A percentile compares a stretch with the other conserved stretches of the same genome.
Conservation (phyloP, 495 filamentous ascomycete genomes). For the Neurospora sp. region DNA sequence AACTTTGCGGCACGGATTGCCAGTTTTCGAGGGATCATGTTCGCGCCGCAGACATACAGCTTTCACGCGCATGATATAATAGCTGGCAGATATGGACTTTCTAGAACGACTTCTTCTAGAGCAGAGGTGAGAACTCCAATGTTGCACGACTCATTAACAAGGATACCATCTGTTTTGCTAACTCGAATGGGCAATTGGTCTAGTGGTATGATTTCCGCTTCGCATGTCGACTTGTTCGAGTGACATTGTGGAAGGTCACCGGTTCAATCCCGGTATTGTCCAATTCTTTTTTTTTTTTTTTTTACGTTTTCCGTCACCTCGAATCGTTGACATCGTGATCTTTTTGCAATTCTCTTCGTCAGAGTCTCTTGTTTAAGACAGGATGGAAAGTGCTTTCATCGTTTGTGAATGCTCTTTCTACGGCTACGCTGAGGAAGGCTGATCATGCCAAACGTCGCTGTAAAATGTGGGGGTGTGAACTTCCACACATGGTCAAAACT, state of each 20-base stretch:
- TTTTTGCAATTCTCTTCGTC: not conserved
- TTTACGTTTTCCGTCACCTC: not conserved
- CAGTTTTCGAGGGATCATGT: not conserved
- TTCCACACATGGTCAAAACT: not conserved
- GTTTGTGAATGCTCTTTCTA: not conserved
- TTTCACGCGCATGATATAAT: not conserved
- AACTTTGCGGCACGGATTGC: not conserved
- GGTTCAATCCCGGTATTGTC: slow-evolving; percentile 10
- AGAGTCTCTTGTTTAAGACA: not conserved
- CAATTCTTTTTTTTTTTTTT: slow-evolving; percentile 1
- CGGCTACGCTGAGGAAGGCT: not conserved
- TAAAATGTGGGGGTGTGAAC: not conserved
- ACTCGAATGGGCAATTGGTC: slow-evolving; percentile 4
- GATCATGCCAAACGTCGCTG: not conserved
- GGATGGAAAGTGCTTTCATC: not conserved
- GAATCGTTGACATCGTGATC: not conserved
- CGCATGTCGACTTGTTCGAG: not conserved
- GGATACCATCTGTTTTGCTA: not conserved
- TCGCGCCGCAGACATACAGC: accelerated
- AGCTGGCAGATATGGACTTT: not conserved
- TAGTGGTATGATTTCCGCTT: slow-evolving; percentile 17
- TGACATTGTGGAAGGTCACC: slow-evolving; percentile 12
- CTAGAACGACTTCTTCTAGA: not conserved
- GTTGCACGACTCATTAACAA: not conserved
- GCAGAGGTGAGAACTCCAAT: not conserved